A percentile compares a stretch with the other conserved stretches of the same genome.
Evolutionary conservation across 2,329 filamentous ascomycete genomes (phyloP).

Genomic region (Paramyrothecium roridum): DNA sequence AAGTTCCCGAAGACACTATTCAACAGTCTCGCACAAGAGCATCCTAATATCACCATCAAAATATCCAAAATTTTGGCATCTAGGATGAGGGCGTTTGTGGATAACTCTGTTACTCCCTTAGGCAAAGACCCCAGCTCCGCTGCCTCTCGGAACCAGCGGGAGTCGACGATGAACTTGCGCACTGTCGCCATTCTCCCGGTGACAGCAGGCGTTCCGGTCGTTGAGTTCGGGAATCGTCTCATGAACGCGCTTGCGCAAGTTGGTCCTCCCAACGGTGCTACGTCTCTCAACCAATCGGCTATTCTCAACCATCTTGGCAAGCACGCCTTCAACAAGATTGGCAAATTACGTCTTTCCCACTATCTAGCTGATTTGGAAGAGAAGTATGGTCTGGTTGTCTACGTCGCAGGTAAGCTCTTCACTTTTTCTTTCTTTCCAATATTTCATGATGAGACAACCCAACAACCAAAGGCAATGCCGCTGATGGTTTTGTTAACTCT

Average conservation of each 20-base stretch:
- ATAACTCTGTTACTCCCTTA: slow-evolving; percentile 70
- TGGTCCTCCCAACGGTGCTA: slow-evolving; percentile 84
- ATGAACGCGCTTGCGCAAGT: slow-evolving; percentile 88
- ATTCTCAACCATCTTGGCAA: slow-evolving; percentile 93
- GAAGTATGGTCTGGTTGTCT: slow-evolving; percentile 92
- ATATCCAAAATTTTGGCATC: slow-evolving; percentile 98
- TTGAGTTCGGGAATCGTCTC: slow-evolving; percentile 88
- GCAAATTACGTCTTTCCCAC: slow-evolving; percentile 90
- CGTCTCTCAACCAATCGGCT: slow-evolving; percentile 86
- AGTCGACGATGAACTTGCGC: slow-evolving; percentile 86
- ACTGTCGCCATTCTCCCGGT: slow-evolving; percentile 92
- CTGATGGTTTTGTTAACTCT: slow-evolving; percentile 60
- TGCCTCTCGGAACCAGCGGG: slow-evolving; percentile 51
- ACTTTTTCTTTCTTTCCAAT: slow-evolving; percentile 3
- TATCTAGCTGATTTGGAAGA: slow-evolving; percentile 96
- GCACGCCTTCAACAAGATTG: slow-evolving; percentile 96
- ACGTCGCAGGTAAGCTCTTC: slow-evolving; percentile 68
- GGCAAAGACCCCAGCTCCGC: slow-evolving; percentile 63
- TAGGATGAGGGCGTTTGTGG: slow-evolving; percentile 84
- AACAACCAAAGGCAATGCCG: slow-evolving; percentile 47
- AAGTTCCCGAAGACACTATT: slow-evolving; percentile 95
- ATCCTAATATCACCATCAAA: slow-evolving; percentile 97
- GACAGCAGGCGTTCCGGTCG: slow-evolving; percentile 85
- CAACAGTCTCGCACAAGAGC: slow-evolving; percentile 95
- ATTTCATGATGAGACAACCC: slow-evolving; percentile 50